Evolutionary conservation across 2,329 filamentous ascomycete species (phyloP).

Genomic region (Alternaria sp.): DNA sequence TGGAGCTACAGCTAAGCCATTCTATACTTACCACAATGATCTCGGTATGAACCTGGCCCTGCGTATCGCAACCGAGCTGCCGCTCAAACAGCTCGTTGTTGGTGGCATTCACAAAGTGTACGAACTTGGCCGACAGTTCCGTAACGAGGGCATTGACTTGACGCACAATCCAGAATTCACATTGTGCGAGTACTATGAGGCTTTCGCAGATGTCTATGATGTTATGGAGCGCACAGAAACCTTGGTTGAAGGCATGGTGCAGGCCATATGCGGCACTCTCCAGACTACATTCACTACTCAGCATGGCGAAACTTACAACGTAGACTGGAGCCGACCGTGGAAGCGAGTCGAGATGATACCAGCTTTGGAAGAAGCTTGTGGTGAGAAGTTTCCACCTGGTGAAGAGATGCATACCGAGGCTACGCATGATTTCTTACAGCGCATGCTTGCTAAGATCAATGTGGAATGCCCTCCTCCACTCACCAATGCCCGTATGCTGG

Average conservation of each 20-base stretch:
- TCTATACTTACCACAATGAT: conserved; percentile 95
- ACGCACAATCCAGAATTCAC: conserved; percentile 99
- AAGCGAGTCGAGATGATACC: conserved; percentile 94
- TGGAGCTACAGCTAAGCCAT: conserved; percentile 93
- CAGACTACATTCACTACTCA: conserved; percentile 87
- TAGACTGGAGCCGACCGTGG: conserved; percentile 98
- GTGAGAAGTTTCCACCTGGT: conserved; percentile 91
- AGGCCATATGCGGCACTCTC: conserved; percentile 85
- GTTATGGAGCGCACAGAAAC: conserved; percentile 92
- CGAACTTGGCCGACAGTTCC: conserved; percentile 93
- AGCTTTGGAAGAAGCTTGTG: conserved; percentile 84
- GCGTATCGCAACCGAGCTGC: conserved; percentile 92
- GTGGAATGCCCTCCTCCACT: conserved; percentile 88
- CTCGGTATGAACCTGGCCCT: conserved; percentile 93
- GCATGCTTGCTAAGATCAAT: conserved; percentile 85
- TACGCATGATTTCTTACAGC: conserved; percentile 81
- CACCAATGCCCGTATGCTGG: conserved; percentile 95
- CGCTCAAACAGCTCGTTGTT: conserved; percentile 95
- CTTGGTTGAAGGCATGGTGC: conserved; percentile 86
- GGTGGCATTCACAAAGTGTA: conserved; percentile 94
- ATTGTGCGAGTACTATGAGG: conserved; percentile 91
- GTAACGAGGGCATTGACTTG: conserved; percentile 89
- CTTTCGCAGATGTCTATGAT: conserved; percentile 77
- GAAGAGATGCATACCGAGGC: conserved; percentile 89
- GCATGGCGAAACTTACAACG: conserved; percentile 81